These are phyloP conservation scores for Nymphaea thermarum DNA, from an alignment of 164 flowering plant species.

Conservation along the genomic window DNA sequence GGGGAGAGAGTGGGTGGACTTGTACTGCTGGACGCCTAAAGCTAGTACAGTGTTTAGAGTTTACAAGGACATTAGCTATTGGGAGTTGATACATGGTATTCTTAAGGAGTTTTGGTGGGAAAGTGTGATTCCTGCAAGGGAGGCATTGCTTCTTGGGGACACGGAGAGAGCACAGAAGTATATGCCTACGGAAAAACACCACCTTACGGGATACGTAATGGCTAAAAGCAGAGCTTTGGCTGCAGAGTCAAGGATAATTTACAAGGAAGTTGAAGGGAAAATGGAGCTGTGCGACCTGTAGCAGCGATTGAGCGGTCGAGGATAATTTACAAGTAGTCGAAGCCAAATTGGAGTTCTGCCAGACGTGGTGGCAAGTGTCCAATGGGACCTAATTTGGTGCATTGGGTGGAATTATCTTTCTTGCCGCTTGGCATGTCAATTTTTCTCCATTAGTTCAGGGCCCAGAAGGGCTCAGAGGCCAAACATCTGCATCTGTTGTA, in stretches of 20 bases:
- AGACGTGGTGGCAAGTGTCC: not conserved
- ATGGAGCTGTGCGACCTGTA: slow-evolving; percentile 31
- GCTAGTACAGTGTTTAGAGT: slow-evolving; percentile 86
- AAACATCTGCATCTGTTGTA: not conserved
- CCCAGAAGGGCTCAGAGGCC: not conserved
- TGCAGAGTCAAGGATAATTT: slow-evolving; percentile 46
- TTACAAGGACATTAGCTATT: slow-evolving; percentile 48
- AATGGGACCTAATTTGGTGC: not conserved
- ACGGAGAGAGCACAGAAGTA: slow-evolving; percentile 40
- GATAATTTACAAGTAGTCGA: slow-evolving; percentile 71
- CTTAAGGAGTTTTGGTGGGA: slow-evolving; percentile 95
- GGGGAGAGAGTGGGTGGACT: slow-evolving; percentile 87
- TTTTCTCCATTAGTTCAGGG: not conserved
- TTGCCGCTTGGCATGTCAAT: not conserved
- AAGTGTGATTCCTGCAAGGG: slow-evolving; percentile 78
- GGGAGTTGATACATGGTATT: slow-evolving; percentile 66
- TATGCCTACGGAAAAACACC: slow-evolving; percentile 57
- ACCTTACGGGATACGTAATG: slow-evolving; percentile 53
- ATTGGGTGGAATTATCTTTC: not conserved
- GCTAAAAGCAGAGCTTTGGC: slow-evolving; percentile 55
- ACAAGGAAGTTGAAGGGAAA: slow-evolving; percentile 78
- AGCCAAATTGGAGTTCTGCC: slow-evolving; percentile 20
- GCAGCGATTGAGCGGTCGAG: slow-evolving; percentile 14
- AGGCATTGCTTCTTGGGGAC: slow-evolving; percentile 43
- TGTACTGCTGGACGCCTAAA: slow-evolving; percentile 92